A percentile compares a stretch with the other conserved stretches of the same genome.
Evolutionary conservation across 2,329 filamentous ascomycete genomes (phyloP).

Genomic region (Saccharata proteae): DNA sequence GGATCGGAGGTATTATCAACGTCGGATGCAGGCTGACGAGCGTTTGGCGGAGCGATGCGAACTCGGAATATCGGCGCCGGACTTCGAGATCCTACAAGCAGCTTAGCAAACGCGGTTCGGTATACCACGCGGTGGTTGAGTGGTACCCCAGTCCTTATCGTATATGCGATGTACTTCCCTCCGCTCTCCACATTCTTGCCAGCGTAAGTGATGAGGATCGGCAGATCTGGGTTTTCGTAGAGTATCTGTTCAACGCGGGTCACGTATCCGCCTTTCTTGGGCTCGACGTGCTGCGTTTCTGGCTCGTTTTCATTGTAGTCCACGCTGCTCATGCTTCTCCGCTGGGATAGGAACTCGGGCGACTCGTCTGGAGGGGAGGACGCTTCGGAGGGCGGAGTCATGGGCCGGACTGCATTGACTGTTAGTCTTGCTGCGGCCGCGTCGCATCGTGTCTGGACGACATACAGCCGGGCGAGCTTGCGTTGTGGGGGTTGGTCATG

Average conservation of each 20-base stretch:
- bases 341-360: conserved; percentile 43
- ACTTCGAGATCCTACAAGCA: conserved; percentile 74
- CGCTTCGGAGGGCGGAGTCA: conserved; percentile 57
- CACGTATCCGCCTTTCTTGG: conserved; percentile 78
- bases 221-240: conserved; percentile 82
- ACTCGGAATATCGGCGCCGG: conserved; percentile 89
- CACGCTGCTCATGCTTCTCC: conserved; percentile 45
- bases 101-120: too few relatives aligned
- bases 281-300: conserved; percentile 37
- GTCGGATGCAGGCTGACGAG: conserved; percentile 89
- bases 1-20: conserved; percentile 89
- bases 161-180: conserved; percentile 92
- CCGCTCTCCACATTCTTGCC: conserved; percentile 91
- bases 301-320: conserved; percentile 41
- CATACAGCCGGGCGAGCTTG: conserved; percentile 20
- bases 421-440: background rate
- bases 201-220: conserved; percentile 85
- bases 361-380: conserved; percentile 53
- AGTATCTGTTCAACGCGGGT: conserved; percentile 96
- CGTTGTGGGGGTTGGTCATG: conserved; percentile 45
- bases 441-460: background rate
- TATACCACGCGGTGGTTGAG: too few relatives aligned
- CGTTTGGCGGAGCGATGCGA: conserved; percentile 78
- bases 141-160: conserved; percentile 78
- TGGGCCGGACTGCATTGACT: conserved; percentile 19